These are phyloP conservation scores for Magnolia officinalis DNA, from an alignment of 164 flowering plant species.

Conservation along the genomic window DNA sequence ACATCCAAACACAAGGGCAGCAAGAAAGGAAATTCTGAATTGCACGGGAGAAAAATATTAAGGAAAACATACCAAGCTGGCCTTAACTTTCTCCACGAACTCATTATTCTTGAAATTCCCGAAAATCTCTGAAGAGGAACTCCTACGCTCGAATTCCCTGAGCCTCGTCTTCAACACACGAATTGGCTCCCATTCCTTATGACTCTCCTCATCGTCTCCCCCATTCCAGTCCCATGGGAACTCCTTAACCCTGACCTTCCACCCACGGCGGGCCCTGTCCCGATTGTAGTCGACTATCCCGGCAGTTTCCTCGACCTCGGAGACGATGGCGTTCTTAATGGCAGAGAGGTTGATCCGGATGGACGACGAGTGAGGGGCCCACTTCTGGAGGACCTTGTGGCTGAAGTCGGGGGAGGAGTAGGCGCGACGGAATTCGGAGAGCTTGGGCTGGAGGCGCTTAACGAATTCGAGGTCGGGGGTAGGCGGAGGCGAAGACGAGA, in stretches of 20 bases:
- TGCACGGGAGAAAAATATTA: slow-evolving; percentile 5
- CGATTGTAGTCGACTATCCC: slow-evolving; percentile 29
- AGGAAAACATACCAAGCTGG: slow-evolving; percentile 64
- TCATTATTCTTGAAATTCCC: slow-evolving; percentile 63
- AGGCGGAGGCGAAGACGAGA: slow-evolving; percentile 21
- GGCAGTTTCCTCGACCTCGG: slow-evolving; percentile 45
- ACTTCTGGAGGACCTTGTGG: slow-evolving; percentile 56
- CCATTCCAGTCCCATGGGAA: slow-evolving; percentile 27
- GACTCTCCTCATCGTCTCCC: slow-evolving; percentile 24
- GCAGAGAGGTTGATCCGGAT: slow-evolving; percentile 58
- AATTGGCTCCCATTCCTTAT: slow-evolving; percentile 67
- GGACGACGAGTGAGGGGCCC: slow-evolving; percentile 49
- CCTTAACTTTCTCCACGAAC: slow-evolving; percentile 76
- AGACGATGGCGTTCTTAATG: slow-evolving; percentile 51
- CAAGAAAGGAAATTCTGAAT: background rate
- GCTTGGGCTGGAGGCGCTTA: slow-evolving; percentile 63
- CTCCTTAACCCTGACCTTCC: slow-evolving; percentile 25
- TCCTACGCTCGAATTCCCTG: slow-evolving; percentile 67
- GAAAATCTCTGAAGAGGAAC: slow-evolving; percentile 50
- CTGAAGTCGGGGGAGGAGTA: slow-evolving; percentile 76
- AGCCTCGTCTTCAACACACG: slow-evolving; percentile 55
- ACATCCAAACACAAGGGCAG: background rate
- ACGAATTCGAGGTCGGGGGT: slow-evolving; percentile 61
- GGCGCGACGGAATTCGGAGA: slow-evolving; percentile 58
- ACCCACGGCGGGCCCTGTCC: slow-evolving; percentile 10